Evolutionary conservation across 106 monocot species (phyloP).

Genomic region (Dactylorhiza incarnata): DNA sequence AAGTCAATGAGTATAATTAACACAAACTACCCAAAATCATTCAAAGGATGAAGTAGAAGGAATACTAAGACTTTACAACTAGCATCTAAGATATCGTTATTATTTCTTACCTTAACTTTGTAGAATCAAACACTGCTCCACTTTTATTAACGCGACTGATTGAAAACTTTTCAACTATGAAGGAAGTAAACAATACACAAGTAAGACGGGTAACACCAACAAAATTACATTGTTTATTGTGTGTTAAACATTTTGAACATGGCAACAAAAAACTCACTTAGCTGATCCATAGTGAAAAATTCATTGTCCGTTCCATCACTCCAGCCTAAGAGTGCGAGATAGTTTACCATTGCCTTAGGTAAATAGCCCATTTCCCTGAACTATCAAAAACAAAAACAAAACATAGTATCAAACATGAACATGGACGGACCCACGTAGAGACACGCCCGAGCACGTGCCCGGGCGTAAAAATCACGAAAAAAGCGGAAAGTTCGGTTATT

Average conservation of each 20-base stretch:
- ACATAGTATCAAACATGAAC: background rate
- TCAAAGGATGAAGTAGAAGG: background rate
- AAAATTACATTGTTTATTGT: constrained; percentile 5
- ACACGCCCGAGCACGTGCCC: too few species aligned
- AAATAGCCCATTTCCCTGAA: constrained; percentile 96
- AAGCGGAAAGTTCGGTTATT: too few species aligned
- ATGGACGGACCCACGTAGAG: too few species aligned
- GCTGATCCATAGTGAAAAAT: constrained; percentile 84
- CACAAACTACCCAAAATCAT: background rate
- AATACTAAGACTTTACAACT: background rate
- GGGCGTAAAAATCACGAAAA: too few species aligned
- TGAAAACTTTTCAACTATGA: constrained; percentile 79
- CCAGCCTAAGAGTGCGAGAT: constrained; percentile 92
- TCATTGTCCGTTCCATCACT: constrained; percentile 99
- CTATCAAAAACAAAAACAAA: constrained; percentile 24
- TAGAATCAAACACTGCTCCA: constrained; percentile 92
- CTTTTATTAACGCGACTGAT: constrained; percentile 93
- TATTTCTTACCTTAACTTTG: constrained; percentile 67
- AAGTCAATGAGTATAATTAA: background rate
- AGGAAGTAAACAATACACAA: constrained; percentile 9
- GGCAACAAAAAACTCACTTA: constrained; percentile 44
- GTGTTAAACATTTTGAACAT: background rate
- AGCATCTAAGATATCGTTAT: background rate
- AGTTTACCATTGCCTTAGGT: constrained; percentile 95
- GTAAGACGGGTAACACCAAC: background rate